Percentiles rank a stretch among this genome's conserved stretches.
Conservation (phyloP, 495 filamentous ascomycete species). For the Arthonia radiata region DNA sequence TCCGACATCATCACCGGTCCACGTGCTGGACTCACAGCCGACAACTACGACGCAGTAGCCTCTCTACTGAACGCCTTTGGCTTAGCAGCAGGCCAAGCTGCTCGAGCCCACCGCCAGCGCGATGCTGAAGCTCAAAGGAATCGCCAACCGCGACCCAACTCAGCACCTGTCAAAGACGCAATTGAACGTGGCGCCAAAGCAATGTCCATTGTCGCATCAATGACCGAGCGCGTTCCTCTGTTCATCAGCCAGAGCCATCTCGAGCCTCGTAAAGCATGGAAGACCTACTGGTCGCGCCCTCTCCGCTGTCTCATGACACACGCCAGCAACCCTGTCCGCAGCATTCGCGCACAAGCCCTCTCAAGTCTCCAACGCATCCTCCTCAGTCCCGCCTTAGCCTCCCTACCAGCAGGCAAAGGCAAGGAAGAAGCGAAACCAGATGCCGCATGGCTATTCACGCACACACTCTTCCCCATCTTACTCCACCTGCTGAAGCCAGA, state of each 20-base stretch:
- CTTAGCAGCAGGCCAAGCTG: constrained; percentile 57
- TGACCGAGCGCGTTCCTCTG: constrained; percentile 56
- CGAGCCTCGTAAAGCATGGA: constrained; percentile 62
- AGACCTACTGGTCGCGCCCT: constrained; percentile 91
- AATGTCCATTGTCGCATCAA: constrained; percentile 49
- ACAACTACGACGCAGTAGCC: constrained; percentile 81
- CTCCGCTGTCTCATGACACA: constrained; percentile 70
- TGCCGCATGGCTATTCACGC: constrained; percentile 59
- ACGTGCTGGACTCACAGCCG: constrained; percentile 59
- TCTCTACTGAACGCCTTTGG: constrained; percentile 75
- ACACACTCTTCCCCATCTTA: constrained; percentile 90
- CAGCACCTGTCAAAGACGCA: too few relatives aligned
- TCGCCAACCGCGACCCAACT: too few relatives aligned
- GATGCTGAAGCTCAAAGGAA: constrained; percentile 29
- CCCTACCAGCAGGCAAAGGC: too few relatives aligned
- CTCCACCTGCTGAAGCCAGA: constrained; percentile 77
- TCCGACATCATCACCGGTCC: constrained; percentile 37
- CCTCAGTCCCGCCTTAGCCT: constrained; percentile 53
- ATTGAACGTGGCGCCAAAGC: constrained; percentile 56
- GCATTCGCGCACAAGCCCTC: constrained; percentile 73
- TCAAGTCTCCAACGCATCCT: constrained; percentile 70
- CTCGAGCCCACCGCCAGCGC: constrained; percentile 51
- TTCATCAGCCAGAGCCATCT: constrained; percentile 85
- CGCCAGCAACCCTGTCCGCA: constrained; percentile 85
- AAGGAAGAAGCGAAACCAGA: too few relatives aligned